Base-by-base conservation (phyloP, 2,329 filamentous ascomycete genomes). In the Emydomyces testavorans region DNA sequence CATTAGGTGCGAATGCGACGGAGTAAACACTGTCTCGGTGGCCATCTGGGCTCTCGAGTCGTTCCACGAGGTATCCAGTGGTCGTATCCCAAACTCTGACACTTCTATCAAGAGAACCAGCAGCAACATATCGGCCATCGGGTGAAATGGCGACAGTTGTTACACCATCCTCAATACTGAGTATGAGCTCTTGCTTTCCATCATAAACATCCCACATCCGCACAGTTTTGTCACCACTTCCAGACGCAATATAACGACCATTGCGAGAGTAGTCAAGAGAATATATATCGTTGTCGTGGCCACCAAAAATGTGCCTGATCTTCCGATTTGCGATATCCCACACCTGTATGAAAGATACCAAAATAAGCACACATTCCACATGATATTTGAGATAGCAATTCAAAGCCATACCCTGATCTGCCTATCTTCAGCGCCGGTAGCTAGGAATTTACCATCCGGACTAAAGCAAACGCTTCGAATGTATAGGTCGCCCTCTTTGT, bases 381-480 rank as follows among this genome's bases (percentile, higher is more conserved):
- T 15, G 41, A 21, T 48, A 36, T 26, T 34, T 43, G 23, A 40
- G n/a, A 39, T n/a, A 29, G 3, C 51, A 43, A 28, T 28, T 51
- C 7, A 8, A 53, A 16, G 36, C 71, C 83, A 71, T 77, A 90
- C 88, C 59, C 92, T 77, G 63, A 98, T 96, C 60, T 94, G 78
- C 72, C 95, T 96, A 68, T 98, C 92, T 65, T 98, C 92, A 1
- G 92, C 92, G 63, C 92, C 92, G 13, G 92, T 98, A 3, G 92
- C 92, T 28, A 98, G 77, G 59, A 87, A 94, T 61, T 84, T 83
- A 52, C 92, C 90, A 64, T 96, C 89, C 10, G 92, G 92, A 63
- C 90, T 96, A 75, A 98, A 98, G 74, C 92, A 98, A 47, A 98
- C 92, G 60, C 90, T 96, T 58, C 92, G 76, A 58, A 98, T 98